phyloP scores from a whole-genome alignment of 2,329 filamentous ascomycete species.

The Colletotrichum chlorophyti region DNA sequence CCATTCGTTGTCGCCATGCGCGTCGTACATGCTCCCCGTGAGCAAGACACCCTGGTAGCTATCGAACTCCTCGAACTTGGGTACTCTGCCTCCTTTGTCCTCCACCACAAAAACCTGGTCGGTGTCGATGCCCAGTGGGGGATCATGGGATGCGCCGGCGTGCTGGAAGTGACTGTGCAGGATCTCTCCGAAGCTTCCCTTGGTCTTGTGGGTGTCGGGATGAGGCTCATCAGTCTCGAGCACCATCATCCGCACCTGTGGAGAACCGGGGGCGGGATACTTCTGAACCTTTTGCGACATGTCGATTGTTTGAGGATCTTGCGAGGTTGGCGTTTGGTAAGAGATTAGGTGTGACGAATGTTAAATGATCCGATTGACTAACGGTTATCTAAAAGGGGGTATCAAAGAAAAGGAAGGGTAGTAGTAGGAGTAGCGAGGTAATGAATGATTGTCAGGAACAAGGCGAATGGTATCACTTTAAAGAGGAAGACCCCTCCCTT shows the following conservation, averaged over 20 bases:
- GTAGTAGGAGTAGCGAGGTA: neutral
- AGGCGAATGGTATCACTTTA: constrained; percentile 8
- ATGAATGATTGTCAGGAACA: neutral
- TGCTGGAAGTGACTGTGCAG: constrained; percentile 56
- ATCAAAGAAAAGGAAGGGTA: too few relatives aligned
- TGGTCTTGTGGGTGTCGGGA: constrained; percentile 53
- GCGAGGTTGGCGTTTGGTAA: neutral
- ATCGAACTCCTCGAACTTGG: constrained; percentile 57
- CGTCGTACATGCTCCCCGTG: constrained; percentile 73
- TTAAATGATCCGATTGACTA: neutral
- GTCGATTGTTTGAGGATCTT: neutral
- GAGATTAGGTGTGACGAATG: neutral
- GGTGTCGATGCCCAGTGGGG: constrained; percentile 60
- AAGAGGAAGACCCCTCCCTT: too few relatives aligned
- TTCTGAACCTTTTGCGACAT: constrained; percentile 4
- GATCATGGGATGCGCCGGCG: constrained; percentile 59
- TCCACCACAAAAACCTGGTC: constrained; percentile 61
- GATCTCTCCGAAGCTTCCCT: constrained; percentile 62
- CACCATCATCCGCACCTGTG: constrained; percentile 51
- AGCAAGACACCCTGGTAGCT: constrained; percentile 77
- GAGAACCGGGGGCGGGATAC: constrained; percentile 15
- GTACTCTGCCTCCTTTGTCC: constrained; percentile 53
- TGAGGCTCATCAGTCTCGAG: constrained; percentile 65
- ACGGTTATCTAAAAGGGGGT: neutral
- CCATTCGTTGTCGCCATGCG: constrained; percentile 76